Conservation (phyloP, 2,329 filamentous ascomycete species). For the Aspergillus viridinutans region DNA sequence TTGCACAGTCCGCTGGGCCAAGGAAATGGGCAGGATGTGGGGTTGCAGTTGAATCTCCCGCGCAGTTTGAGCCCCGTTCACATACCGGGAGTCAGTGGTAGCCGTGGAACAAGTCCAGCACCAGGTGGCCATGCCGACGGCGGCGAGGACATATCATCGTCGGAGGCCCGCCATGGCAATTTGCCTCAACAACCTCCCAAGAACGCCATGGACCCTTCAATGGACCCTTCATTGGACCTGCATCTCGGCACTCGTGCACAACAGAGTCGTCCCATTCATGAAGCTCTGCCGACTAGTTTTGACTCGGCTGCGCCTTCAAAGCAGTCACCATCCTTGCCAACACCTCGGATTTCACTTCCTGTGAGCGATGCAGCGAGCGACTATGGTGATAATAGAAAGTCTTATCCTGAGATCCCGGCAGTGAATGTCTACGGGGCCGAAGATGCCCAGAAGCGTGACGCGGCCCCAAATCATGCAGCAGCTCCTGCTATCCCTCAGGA, state of each 20-base stretch:
- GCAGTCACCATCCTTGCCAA: slow-evolving; percentile 17
- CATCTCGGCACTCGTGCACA: slow-evolving; percentile 18
- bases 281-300: slow-evolving; percentile 10
- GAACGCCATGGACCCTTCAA: slow-evolving; percentile 7
- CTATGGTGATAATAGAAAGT: slow-evolving; percentile 53
- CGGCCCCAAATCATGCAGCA: slow-evolving; percentile 9
- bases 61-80: slow-evolving; percentile 17
- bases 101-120: slow-evolving; percentile 6
- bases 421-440: slow-evolving; percentile 28
- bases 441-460: slow-evolving; percentile 15
- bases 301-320: slow-evolving; percentile 11
- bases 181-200: background rate
- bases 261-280: slow-evolving; percentile 19
- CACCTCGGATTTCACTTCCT: slow-evolving; percentile 36
- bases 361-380: slow-evolving; percentile 50
- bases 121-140: background rate
- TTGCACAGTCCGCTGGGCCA: slow-evolving; percentile 7
- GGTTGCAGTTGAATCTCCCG: slow-evolving; percentile 19
- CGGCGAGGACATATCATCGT: background rate
- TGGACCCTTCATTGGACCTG: slow-evolving; percentile 13
- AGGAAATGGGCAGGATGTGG: slow-evolving; percentile 13
- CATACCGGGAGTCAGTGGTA: slow-evolving; percentile 10
- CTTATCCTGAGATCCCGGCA: slow-evolving; percentile 42
- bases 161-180: background rate
- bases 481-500: slow-evolving; percentile 23